Conservation (phyloP, 192 early-diverging fungal species). For the Diversispora epigaea region DNA sequence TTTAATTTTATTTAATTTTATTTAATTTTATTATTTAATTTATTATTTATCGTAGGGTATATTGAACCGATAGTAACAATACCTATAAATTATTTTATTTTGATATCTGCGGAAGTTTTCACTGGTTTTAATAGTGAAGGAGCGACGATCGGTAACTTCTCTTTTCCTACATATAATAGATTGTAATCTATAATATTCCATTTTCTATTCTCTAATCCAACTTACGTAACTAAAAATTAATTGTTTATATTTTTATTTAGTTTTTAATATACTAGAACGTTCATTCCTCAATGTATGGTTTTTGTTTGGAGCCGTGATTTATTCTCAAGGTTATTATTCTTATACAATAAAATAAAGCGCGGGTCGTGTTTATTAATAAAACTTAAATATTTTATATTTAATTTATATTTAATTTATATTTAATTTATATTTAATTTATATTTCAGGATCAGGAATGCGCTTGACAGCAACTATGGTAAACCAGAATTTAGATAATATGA, state of each 20-base stretch:
- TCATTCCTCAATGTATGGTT: slow-evolving; percentile 13
- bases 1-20: background rate
- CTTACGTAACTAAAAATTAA: background rate
- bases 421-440: background rate
- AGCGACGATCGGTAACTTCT: background rate
- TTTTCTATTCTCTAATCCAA: background rate
- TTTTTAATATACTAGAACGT: slow-evolving; percentile 2
- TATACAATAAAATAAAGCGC: background rate
- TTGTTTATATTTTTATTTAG: background rate
- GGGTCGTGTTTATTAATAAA: background rate
- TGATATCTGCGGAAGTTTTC: slow-evolving; percentile 12
- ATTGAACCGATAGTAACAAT: slow-evolving; percentile 20
- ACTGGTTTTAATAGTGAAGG: background rate
- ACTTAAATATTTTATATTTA: no score
- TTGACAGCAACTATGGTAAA: slow-evolving; percentile 29
- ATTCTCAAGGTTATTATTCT: slow-evolving; percentile 14
- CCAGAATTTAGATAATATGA: slow-evolving; percentile 41
- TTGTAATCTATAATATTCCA: background rate
- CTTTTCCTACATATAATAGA: background rate
- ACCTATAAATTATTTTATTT: slow-evolving; percentile 14
- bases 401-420: background rate
- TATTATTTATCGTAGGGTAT: background rate
- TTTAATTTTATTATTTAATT: background rate
- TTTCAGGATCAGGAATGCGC: slow-evolving; percentile 15
- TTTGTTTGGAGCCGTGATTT: slow-evolving; percentile 16